Evolutionary conservation across 2,329 filamentous ascomycete genomes (phyloP).

Genomic region (Claviceps sp.): DNA sequence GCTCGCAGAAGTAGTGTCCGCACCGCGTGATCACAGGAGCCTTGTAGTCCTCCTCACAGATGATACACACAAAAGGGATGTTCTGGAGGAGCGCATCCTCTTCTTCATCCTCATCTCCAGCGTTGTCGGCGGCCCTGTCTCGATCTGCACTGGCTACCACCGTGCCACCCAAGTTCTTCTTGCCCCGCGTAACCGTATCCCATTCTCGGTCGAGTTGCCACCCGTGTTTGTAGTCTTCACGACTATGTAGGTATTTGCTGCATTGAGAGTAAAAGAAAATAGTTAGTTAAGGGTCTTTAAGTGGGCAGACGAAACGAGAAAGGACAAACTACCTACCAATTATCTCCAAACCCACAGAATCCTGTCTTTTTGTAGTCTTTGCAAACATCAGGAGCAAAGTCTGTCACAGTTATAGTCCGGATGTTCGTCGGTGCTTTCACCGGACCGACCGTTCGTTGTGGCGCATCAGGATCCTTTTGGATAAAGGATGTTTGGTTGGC

Average conservation of each 20-base stretch:
- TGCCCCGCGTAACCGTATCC: slow-evolving; percentile 70
- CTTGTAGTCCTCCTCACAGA: slow-evolving; percentile 68
- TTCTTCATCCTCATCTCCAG: slow-evolving; percentile 44
- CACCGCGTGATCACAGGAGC: slow-evolving; percentile 78
- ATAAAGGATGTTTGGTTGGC: slow-evolving; percentile 64
- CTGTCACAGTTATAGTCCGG: slow-evolving; percentile 76
- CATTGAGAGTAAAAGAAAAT: not conserved
- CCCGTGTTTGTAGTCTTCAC: slow-evolving; percentile 74
- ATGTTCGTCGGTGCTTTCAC: slow-evolving; percentile 83
- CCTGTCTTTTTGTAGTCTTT: slow-evolving; percentile 85
- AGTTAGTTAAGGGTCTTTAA: not conserved
- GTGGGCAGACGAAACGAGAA: not conserved
- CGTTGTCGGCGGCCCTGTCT: slow-evolving; percentile 21
- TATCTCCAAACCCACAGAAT: slow-evolving; percentile 20
- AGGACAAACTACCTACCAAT: slow-evolving; percentile 24
- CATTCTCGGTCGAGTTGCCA: slow-evolving; percentile 94
- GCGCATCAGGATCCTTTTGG: slow-evolving; percentile 65
- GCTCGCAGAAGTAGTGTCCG: slow-evolving; percentile 91
- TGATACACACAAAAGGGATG: slow-evolving; percentile 82
- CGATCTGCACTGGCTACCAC: slow-evolving; percentile 47
- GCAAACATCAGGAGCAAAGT: slow-evolving; percentile 87
- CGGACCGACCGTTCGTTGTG: slow-evolving; percentile 60
- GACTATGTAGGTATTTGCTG: slow-evolving; percentile 58
- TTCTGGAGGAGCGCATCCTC: slow-evolving; percentile 56
- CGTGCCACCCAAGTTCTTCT: slow-evolving; percentile 47